These are phyloP conservation scores for Dryas octopetala DNA, from an alignment of 306 rosid species.

Conservation along the genomic window DNA sequence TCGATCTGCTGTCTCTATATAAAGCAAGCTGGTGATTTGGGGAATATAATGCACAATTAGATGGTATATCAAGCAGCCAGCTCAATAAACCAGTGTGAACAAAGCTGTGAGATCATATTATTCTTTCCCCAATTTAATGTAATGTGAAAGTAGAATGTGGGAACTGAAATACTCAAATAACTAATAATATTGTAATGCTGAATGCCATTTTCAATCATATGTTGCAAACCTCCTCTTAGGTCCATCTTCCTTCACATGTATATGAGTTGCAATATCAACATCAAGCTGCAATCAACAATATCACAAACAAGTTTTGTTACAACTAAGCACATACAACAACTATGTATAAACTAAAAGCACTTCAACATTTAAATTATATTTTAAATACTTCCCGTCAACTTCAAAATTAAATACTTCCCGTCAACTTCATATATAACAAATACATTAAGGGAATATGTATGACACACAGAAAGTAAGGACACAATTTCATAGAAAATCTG, in stretches of 20 bases:
- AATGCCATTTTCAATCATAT: conserved; percentile 22
- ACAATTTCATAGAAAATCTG: background rate
- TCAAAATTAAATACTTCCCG: background rate
- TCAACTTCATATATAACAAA: background rate
- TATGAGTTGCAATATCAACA: conserved; percentile 71
- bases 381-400: too few relatives aligned
- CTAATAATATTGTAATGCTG: background rate
- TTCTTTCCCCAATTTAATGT: background rate
- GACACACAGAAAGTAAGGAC: background rate
- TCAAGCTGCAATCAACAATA: conserved; percentile 56
- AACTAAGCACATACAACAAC: background rate
- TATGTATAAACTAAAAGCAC: background rate
- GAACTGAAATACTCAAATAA: background rate
- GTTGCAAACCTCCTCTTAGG: conserved; percentile 81
- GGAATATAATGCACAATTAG: conserved; percentile 18
- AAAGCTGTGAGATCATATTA: background rate
- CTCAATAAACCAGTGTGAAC: conserved; percentile 5
- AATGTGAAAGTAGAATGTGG: background rate
- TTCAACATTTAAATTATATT: conserved; percentile 2
- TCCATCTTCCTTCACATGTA: conserved; percentile 84
- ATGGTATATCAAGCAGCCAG: conserved; percentile 27
- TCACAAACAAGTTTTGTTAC: background rate
- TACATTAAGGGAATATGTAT: background rate
- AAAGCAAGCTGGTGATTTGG: conserved; percentile 62
- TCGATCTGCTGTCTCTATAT: conserved; percentile 87